These are phyloP conservation scores for Orbilia oligospora DNA, from an alignment of 2,329 filamentous ascomycete genomes.

Conservation along the genomic window DNA sequence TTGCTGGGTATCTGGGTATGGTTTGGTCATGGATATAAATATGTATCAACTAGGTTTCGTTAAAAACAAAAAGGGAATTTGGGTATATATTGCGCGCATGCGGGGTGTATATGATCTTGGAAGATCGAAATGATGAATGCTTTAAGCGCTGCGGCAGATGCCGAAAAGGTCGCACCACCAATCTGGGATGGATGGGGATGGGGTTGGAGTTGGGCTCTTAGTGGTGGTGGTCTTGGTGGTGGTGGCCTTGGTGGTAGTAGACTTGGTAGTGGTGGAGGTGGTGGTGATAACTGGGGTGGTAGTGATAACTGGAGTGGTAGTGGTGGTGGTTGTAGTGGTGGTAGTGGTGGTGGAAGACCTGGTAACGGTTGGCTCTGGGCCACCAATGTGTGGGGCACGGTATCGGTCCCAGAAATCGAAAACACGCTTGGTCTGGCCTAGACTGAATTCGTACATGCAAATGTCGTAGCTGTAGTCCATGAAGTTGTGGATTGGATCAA, in stretches of 20 bases:
- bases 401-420: constrained; percentile 67
- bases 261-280: constrained; percentile 12
- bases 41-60: constrained; percentile 8
- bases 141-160: constrained; percentile 28
- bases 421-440: constrained; percentile 68
- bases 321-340: constrained; percentile 29
- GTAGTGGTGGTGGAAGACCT: constrained; percentile 26
- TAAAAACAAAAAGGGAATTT: constrained; percentile 10
- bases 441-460: constrained; percentile 70
- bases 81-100: constrained; percentile 31
- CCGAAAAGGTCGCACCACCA: constrained; percentile 42
- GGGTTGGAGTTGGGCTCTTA: constrained; percentile 21
- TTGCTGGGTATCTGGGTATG: constrained; percentile 15
- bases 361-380: constrained; percentile 26
- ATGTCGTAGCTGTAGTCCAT: constrained; percentile 68
- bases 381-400: constrained; percentile 64
- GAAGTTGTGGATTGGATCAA: constrained; percentile 66
- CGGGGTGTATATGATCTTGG: background rate
- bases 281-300: constrained; percentile 21
- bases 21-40: constrained; percentile 20
- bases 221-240: constrained; percentile 36
- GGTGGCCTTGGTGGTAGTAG: constrained; percentile 33
- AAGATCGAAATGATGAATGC: background rate
- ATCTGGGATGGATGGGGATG: constrained; percentile 31
- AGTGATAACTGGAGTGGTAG: no score